Evolutionary conservation across 768 basidiomycete species (phyloP), one percentile per base, ranked within the genome.

Genomic region (Phylloporus arenicola): DNA sequence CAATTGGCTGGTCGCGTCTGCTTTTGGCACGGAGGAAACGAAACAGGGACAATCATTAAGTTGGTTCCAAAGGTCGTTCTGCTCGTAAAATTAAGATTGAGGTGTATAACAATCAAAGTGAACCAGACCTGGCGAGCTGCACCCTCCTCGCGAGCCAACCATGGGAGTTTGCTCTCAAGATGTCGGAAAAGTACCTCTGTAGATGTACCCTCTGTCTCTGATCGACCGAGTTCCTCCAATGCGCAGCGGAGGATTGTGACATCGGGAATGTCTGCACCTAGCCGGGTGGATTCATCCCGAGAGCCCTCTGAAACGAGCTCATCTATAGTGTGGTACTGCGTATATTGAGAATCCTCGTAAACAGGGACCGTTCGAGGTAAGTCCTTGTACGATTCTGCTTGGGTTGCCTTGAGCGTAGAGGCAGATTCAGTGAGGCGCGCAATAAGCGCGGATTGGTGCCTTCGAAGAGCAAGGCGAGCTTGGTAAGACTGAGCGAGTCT

Each of bases 221-320:
- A 69, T 57, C 57, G 72, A 47, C 58, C 64, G 50, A 74, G 70
- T 42, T 82, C 82, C 27, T 72, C 67, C 37, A 88, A 68, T 3
- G 75, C 81, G 57, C 83, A 86, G 9, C 87, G 79, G 33, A 89
- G 70, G 7, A 88, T 65, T 1, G 83, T 80, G 5, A 81, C 54
- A 9, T 73, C 69, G 2, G 81, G 75, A 6, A 84, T 62, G 9
- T 66, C 67, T 37, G 54, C 51, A 13, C 51, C 43, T 2, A 51
- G 57, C 8, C 61, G 62, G 34, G 30, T 34, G 22, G 52, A 27
- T 38, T 48, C 57, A 29, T 51, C 64, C 13, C 16, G 34, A 16
- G 55, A 45, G 22, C 13, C 34, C 39, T 43, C 47, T 22, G 59
- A 62, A 12, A 67, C 56, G 37, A 77, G 55, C 35, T 72, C 69